phyloP scores from a whole-genome alignment of 139 green algal species.

The Asterochloris sp. region DNA sequence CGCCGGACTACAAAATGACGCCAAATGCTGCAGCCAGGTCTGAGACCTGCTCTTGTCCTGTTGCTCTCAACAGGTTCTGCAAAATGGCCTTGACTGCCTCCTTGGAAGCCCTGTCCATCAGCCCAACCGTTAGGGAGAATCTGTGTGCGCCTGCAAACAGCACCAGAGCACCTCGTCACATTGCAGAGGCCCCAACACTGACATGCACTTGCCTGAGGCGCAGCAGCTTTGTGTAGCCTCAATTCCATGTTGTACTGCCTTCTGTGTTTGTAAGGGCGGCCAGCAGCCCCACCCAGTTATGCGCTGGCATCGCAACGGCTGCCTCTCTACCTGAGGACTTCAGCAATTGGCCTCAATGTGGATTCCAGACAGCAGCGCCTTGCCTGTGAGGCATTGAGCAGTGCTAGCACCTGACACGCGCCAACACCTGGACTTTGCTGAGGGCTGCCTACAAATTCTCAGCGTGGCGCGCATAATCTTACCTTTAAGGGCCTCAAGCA shows the following conservation, averaged over 20 bases:
- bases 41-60: too few species aligned
- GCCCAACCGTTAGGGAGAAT: slow-evolving; percentile 1
- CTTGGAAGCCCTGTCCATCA: background rate
- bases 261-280: background rate
- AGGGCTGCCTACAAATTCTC: too few species aligned
- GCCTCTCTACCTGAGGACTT: too few species aligned
- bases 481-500: too few species aligned
- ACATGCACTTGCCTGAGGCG: background rate
- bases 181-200: background rate
- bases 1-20: background rate
- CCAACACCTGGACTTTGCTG: too few species aligned
- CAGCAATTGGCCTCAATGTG: too few species aligned
- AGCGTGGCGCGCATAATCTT: too few species aligned
- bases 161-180: background rate
- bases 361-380: too few species aligned
- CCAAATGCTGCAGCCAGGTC: background rate
- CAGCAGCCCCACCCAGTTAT: background rate
- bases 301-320: too few species aligned
- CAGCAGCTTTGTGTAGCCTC: background rate
- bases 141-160: background rate
- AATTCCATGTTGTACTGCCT: background rate
- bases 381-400: too few species aligned
- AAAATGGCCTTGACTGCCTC: background rate
- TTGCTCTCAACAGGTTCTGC: background rate
- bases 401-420: too few species aligned